Evolutionary conservation across 352 stramenopile genomes (phyloP).

Genomic region (Pythium monospermum): DNA sequence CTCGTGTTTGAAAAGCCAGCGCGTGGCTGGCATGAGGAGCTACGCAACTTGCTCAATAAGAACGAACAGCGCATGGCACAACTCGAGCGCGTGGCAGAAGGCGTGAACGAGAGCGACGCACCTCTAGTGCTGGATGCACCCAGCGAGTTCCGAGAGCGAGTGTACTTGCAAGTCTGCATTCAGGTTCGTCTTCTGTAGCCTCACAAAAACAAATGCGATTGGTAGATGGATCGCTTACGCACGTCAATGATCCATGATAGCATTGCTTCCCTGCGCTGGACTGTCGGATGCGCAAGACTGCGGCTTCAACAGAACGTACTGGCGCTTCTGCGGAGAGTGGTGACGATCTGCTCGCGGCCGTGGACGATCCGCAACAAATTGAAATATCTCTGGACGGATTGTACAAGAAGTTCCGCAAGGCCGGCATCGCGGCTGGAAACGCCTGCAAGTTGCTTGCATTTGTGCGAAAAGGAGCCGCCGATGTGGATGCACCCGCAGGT

Average conservation of each 20-base stretch:
- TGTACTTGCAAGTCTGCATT: constrained; percentile 70
- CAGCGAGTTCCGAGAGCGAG: constrained; percentile 43
- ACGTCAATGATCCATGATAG: constrained; percentile 20
- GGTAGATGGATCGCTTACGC: background rate
- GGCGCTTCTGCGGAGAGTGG: too few species aligned
- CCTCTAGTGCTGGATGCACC: constrained; percentile 31
- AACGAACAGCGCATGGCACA: constrained; percentile 20
- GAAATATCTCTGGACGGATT: constrained; percentile 56
- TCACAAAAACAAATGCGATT: background rate
- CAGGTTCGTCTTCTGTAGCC: constrained; percentile 32
- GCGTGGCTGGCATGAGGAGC: constrained; percentile 41
- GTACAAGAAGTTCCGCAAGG: constrained; percentile 61
- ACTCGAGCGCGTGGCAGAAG: constrained; percentile 7
- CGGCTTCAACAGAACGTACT: too few species aligned
- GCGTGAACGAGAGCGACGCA: background rate
- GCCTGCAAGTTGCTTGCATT: constrained; percentile 45
- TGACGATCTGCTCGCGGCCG: too few species aligned
- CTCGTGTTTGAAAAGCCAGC: constrained; percentile 48
- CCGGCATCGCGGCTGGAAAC: constrained; percentile 43
- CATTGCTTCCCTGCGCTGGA: constrained; percentile 65
- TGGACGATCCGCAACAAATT: constrained; percentile 35
- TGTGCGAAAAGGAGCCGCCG: constrained; percentile 43
- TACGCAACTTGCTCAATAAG: constrained; percentile 26
- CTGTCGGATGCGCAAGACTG: constrained; percentile 39
- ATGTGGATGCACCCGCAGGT: constrained; percentile 36